These are phyloP conservation scores for Globisporangium viniferum DNA, from an alignment of 352 stramenopile genomes.

Conservation along the genomic window DNA sequence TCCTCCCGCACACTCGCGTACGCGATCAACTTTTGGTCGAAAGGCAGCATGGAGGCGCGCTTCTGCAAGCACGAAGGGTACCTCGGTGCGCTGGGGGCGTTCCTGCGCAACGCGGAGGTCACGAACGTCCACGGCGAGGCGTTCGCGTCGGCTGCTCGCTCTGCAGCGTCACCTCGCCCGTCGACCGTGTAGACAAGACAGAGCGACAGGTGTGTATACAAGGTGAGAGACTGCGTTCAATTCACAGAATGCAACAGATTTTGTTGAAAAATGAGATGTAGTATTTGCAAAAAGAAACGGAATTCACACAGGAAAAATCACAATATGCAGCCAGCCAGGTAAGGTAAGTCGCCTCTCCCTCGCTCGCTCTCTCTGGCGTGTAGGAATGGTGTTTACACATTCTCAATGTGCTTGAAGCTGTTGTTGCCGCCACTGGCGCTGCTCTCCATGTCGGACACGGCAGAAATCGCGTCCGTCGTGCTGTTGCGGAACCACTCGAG, in stretches of 20 bases:
- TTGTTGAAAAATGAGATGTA: constrained; percentile 2
- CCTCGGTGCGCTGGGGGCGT: constrained; percentile 96
- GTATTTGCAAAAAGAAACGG: constrained; percentile 10
- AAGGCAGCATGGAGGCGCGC: constrained; percentile 88
- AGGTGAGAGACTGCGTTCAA: neutral
- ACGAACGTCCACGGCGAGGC: constrained; percentile 66
- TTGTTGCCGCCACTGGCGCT: neutral
- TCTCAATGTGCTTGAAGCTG: constrained; percentile 75
- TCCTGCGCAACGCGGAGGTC: constrained; percentile 87
- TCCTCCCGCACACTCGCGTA: constrained; percentile 90
- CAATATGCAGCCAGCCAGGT: neutral
- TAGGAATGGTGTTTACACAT: constrained; percentile 29
- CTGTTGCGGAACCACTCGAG: constrained; percentile 74
- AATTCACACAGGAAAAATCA: neutral
- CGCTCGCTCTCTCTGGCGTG: neutral
- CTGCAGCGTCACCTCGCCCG: constrained; percentile 15
- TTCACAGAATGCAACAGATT: neutral
- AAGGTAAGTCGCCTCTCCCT: neutral
- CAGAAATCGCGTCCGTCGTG: constrained; percentile 19
- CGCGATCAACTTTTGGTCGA: constrained; percentile 99
- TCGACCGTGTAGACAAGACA: neutral
- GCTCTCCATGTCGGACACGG: constrained; percentile 31
- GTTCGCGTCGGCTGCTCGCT: constrained; percentile 46
- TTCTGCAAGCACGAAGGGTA: constrained; percentile 98
- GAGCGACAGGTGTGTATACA: neutral